Conservation (phyloP, 495 filamentous ascomycete genomes). For the Venustampulla echinocandica region DNA sequence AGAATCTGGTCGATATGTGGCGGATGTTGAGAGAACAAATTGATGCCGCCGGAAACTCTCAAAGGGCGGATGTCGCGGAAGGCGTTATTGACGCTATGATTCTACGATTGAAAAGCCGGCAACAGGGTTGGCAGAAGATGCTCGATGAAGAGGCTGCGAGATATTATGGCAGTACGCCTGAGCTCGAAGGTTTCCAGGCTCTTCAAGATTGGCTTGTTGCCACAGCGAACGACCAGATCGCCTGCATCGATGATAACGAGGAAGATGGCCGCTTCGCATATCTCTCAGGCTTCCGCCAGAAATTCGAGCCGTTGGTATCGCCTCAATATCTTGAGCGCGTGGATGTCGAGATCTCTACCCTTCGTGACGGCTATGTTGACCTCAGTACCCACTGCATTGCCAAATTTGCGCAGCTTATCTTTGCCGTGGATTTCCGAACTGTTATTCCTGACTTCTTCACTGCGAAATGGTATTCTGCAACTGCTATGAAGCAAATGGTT, state of each 20-base stretch:
- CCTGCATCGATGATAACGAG: conserved; percentile 84
- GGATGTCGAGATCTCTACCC: conserved; percentile 57
- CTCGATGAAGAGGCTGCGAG: conserved; percentile 77
- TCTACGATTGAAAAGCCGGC: conserved; percentile 68
- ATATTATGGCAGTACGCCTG: conserved; percentile 52
- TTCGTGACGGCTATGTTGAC: conserved; percentile 89
- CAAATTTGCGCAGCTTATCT: conserved; percentile 76
- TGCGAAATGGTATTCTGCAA: conserved; percentile 71
- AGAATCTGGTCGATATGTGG: conserved; percentile 89
- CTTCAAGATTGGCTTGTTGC: conserved; percentile 92
- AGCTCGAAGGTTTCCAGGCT: conserved; percentile 67
- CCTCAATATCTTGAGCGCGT: conserved; percentile 68
- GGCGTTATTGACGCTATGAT: conserved; percentile 94
- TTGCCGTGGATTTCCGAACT: conserved; percentile 72
- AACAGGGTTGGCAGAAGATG: conserved; percentile 76
- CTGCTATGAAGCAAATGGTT: conserved; percentile 78
- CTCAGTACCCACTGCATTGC: conserved; percentile 82
- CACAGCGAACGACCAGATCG: conserved; percentile 98
- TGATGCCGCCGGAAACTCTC: conserved; percentile 66
- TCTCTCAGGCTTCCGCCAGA: conserved; percentile 69
- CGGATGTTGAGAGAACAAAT: conserved; percentile 92
- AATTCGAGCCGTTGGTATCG: conserved; percentile 70
- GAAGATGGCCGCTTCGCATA: conserved; percentile 64
- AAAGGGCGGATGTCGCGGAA: conserved; percentile 78
- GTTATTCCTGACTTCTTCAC: conserved; percentile 90